Evolutionary conservation across 2,329 filamentous ascomycete genomes (phyloP).

Genomic region (Fusarium buxicola): DNA sequence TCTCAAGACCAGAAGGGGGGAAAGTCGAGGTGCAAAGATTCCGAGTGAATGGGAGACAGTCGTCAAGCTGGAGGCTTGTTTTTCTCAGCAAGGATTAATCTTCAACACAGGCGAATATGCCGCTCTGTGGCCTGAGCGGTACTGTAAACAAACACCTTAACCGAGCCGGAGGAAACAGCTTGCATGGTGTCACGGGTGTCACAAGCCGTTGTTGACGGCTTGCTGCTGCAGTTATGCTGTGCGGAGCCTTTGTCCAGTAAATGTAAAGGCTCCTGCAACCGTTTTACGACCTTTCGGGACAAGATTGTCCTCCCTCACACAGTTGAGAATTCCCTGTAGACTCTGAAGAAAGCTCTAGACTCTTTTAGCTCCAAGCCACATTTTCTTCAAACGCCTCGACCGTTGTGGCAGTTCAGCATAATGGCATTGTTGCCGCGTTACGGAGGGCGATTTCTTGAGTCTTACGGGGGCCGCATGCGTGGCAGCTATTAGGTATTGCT

Average conservation of each 20-base stretch:
- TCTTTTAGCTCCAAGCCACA: constrained; percentile 5
- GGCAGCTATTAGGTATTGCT: too few relatives aligned
- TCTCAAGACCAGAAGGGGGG: background rate
- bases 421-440: constrained; percentile 8
- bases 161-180: constrained; percentile 2
- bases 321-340: background rate
- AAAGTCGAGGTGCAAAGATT: background rate
- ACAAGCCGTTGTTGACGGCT: constrained; percentile 2
- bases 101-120: constrained; percentile 17
- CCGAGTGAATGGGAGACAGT: background rate
- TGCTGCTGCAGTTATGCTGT: too few relatives aligned
- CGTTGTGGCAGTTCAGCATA: background rate
- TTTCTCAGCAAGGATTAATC: constrained; percentile 20
- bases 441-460: constrained; percentile 1
- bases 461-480: too few relatives aligned
- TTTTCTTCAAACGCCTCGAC: background rate
- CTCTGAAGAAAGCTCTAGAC: background rate
- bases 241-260: background rate
- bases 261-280: background rate
- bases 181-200: constrained; percentile 14
- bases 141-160: constrained; percentile 8
- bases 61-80: constrained; percentile 5
- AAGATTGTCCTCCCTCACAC: background rate
- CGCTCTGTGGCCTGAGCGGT: constrained; percentile 24
- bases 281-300: background rate